These are phyloP conservation scores for Zychaea mexicana DNA, from an alignment of 371 early-diverging fungal species.

Conservation along the genomic window DNA sequence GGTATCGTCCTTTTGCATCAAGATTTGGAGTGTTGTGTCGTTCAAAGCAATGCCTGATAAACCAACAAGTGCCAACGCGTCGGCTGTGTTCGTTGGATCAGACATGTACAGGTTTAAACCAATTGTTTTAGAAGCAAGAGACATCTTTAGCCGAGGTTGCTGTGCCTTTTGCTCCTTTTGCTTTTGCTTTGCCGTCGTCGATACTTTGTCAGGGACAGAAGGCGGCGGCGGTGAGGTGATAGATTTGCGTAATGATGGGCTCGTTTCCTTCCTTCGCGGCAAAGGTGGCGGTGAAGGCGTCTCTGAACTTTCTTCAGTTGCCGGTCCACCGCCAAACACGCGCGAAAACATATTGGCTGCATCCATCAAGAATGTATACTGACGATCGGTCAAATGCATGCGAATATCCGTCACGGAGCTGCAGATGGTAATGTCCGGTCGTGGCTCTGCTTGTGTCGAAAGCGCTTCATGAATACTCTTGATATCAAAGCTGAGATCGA, in stretches of 20 bases:
- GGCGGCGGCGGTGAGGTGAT: not conserved
- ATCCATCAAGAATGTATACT: slow-evolving; percentile 83
- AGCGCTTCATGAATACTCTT: slow-evolving; percentile 28
- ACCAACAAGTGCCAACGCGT: slow-evolving; percentile 15
- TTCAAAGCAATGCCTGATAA: slow-evolving; percentile 54
- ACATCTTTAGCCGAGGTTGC: slow-evolving; percentile 8
- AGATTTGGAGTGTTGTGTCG: slow-evolving; percentile 57
- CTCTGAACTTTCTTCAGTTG: slow-evolving; percentile 4
- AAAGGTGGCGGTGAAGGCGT: slow-evolving; percentile 10
- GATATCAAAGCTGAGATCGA: slow-evolving; percentile 74
- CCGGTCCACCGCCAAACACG: slow-evolving; percentile 21
- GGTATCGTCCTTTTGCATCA: slow-evolving; percentile 59
- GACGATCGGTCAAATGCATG: slow-evolving; percentile 79
- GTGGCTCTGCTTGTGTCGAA: not conserved
- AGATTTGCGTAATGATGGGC: not conserved
- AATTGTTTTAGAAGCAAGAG: slow-evolving; percentile 24
- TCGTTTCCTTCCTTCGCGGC: slow-evolving; percentile 1
- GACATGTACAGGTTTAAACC: slow-evolving; percentile 33
- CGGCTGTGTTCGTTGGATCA: slow-evolving; percentile 4
- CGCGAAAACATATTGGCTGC: slow-evolving; percentile 55
- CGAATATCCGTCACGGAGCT: slow-evolving; percentile 75
- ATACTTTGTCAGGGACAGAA: not conserved
- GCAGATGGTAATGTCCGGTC: slow-evolving; percentile 53
- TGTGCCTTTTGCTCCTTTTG: not conserved
- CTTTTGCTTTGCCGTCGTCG: not conserved